Base-by-base conservation (phyloP, 768 basidiomycete genomes). In the Coprinopsis marcescibilis region DNA sequence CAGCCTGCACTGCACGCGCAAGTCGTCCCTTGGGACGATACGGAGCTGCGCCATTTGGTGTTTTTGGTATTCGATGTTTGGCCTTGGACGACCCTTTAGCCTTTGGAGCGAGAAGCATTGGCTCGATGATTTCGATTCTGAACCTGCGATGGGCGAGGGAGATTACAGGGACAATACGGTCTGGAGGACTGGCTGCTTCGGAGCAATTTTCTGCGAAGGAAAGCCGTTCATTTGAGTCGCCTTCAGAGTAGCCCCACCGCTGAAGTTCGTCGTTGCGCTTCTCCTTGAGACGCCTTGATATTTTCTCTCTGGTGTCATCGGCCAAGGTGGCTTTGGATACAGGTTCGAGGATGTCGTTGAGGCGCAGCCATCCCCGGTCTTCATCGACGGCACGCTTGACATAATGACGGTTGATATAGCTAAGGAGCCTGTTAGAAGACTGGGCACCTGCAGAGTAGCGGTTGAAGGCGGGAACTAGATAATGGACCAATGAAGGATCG, bases 381-480 rank as follows among this genome's bases (percentile, higher is more conserved):
- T 89, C 85, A 61, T 89, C 85, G 13, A 83, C 69, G 36, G 81
- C 83, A 14, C 83, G 82, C 60, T 81, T 82, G 57, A 85, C 83
- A 57, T 83, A 83, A 61, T 85, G 83, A 21, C 85, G 81, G 58
- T 83, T 83, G 52, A 89, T 81, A 58, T 89, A 89, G 67, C 79
- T 87, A 55, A 88, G 72, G 25, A 89, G 76, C 55, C 86, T 78
- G 63, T 83, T 76, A 46, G 83, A 77, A 44, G 83, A 76, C 52
- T 77, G 75, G 3, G 80, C 80, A 39, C 86, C 85, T 34, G 78
- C 70, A 51, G 73, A 73, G 61, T 78, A 89, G 44, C 85, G 83
- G 52, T 76, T 74, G 71, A 85, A 88, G 58, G 75, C 78, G 7
- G 82, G 77, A 24, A 86, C 66, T 55, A 87, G 75, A 65, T 86